Evolutionary conservation across 148 eudicot species (phyloP).

Genomic region (Pharnaceum exiguum): DNA sequence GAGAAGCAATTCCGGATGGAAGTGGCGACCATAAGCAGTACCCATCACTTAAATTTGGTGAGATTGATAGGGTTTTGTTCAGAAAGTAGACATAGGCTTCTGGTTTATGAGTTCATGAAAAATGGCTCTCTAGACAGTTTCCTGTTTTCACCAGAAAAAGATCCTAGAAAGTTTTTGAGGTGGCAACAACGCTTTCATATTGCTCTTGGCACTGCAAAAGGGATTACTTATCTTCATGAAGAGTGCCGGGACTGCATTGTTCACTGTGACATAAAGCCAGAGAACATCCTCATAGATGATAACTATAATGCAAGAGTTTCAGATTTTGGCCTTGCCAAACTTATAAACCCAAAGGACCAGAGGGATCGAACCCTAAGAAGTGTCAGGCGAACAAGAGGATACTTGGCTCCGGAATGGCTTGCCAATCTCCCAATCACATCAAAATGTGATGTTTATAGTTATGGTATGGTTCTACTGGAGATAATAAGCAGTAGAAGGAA

Average conservation of each 20-base stretch:
- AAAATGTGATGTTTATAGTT: conserved; percentile 82
- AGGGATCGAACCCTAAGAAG: conserved; percentile 45
- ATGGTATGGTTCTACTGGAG: conserved; percentile 82
- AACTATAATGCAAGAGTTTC: conserved; percentile 64
- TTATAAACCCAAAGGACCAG: conserved; percentile 48
- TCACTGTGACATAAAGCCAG: conserved; percentile 91
- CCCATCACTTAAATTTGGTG: conserved; percentile 82
- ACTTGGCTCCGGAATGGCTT: conserved; percentile 89
- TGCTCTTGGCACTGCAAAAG: conserved; percentile 71
- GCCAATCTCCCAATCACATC: conserved; percentile 74
- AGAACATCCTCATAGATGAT: conserved; percentile 74
- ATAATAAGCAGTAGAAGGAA: conserved; percentile 72
- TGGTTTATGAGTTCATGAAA: conserved; percentile 86
- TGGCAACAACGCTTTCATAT: conserved; percentile 70
- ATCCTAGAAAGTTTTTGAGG: conserved; percentile 33
- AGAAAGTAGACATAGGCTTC: conserved; percentile 74
- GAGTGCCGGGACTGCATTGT: conserved; percentile 86
- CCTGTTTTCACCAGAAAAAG: conserved; percentile 39
- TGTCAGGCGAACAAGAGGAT: conserved; percentile 86
- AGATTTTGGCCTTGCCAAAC: conserved; percentile 87
- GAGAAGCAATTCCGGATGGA: conserved; percentile 92
- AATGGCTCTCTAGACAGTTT: conserved; percentile 72
- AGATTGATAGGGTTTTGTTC: conserved; percentile 84
- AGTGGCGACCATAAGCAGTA: conserved; percentile 84
- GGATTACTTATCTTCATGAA: conserved; percentile 82